Evolutionary conservation across 2,329 filamentous ascomycete species (phyloP).

Genomic region (Geosmithia morbida): DNA sequence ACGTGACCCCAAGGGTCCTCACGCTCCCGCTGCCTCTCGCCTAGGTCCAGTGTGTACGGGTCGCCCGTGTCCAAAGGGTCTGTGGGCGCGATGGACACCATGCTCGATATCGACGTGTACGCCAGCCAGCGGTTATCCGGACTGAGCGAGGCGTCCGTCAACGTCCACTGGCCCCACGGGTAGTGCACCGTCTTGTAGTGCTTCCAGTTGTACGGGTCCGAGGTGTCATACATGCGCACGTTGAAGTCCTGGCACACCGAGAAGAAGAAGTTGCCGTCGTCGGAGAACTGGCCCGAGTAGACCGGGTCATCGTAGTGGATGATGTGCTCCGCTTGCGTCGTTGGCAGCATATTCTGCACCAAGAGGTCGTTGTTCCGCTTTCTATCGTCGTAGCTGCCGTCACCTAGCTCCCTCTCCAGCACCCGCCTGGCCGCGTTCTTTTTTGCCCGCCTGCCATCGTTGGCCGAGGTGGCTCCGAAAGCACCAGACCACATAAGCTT

Average conservation of each 20-base stretch:
- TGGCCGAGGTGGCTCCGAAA: constrained; percentile 51
- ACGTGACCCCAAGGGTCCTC: constrained; percentile 10
- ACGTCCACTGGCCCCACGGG: constrained; percentile 84
- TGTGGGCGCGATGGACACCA: constrained; percentile 76
- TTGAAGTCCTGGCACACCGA: constrained; percentile 83
- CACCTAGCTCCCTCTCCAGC: constrained; percentile 68
- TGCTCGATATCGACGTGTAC: constrained; percentile 75
- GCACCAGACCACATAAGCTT: constrained; percentile 69
- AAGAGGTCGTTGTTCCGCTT: constrained; percentile 51
- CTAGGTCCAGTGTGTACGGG: constrained; percentile 64
- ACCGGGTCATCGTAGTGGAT: constrained; percentile 77
- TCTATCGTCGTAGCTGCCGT: constrained; percentile 44
- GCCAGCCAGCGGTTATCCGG: constrained; percentile 87
- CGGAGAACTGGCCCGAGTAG: constrained; percentile 92
- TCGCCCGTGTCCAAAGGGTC: constrained; percentile 72
- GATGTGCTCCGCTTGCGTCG: constrained; percentile 66
- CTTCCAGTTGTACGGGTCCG: constrained; percentile 87
- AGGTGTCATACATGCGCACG: constrained; percentile 95
- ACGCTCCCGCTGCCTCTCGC: constrained; percentile 8
- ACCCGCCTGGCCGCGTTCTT: constrained; percentile 53
- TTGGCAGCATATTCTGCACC: constrained; percentile 55
- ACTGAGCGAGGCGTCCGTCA: constrained; percentile 83
- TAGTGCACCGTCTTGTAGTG: constrained; percentile 87
- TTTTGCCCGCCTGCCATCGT: constrained; percentile 30
- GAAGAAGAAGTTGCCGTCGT: constrained; percentile 96